Evolutionary conservation across 2,329 filamentous ascomycete genomes (phyloP).

Genomic region (Botryosphaeria agaves): DNA sequence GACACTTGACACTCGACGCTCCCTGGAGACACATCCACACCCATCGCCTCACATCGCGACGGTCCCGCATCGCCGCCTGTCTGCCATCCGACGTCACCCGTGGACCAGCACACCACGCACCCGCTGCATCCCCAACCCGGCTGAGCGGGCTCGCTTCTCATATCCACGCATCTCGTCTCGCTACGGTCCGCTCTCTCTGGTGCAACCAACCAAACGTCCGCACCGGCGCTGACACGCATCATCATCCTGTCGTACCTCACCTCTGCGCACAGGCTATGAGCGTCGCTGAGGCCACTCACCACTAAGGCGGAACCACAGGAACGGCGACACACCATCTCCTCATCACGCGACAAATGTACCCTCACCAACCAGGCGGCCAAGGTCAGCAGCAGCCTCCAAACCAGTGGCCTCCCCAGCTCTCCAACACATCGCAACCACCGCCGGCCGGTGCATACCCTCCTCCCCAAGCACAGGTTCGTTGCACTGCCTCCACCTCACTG

Average conservation of each 20-base stretch:
- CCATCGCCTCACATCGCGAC: no score
- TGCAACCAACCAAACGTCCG: neutral
- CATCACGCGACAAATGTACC: slow-evolving; percentile 5
- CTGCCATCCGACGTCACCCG: no score
- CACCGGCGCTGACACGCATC: no score
- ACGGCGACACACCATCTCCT: slow-evolving; percentile 1
- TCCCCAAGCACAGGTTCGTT: slow-evolving; percentile 2
- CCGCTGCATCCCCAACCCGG: no score
- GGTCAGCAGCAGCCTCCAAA: slow-evolving; percentile 10
- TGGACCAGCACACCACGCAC: no score
- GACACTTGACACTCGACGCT: no score
- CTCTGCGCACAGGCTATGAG: slow-evolving; percentile 1
- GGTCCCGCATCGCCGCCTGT: no score
- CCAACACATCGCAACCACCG: slow-evolving; percentile 3
- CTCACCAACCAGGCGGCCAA: slow-evolving; percentile 12
- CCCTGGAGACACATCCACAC: no score
- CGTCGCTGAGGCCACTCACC: neutral
- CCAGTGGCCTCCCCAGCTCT: slow-evolving; percentile 3
- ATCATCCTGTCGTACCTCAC: neutral
- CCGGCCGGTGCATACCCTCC: slow-evolving; percentile 5
- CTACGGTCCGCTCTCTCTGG: neutral
- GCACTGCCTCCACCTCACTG: neutral
- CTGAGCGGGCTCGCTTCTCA: neutral
- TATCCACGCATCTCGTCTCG: neutral
- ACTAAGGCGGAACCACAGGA: neutral